Evolutionary conservation across 352 stramenopile genomes (phyloP).

Genomic region (Globisporangium barbulae): DNA sequence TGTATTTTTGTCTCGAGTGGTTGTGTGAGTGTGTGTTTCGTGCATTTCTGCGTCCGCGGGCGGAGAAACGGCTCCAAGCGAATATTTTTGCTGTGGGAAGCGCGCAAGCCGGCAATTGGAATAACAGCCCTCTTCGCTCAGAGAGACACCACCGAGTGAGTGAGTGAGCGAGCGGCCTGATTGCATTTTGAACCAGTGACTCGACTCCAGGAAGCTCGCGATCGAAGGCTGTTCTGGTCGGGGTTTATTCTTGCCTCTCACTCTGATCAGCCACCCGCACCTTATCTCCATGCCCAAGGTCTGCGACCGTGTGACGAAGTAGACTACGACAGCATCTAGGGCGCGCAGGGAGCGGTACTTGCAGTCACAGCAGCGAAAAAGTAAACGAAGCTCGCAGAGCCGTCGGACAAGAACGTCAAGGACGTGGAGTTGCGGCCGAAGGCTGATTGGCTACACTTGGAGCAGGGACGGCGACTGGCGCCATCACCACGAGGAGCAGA

Average conservation of each 20-base stretch:
- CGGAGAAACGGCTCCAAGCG: conserved; percentile 1
- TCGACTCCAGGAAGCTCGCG: background rate
- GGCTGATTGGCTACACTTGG: background rate
- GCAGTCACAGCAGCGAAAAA: background rate
- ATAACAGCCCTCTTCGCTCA: background rate
- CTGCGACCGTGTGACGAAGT: background rate
- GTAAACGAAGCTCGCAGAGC: background rate
- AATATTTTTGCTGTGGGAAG: background rate
- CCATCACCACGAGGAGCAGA: background rate
- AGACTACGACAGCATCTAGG: background rate
- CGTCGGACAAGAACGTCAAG: conserved; percentile 4
- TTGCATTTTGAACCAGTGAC: background rate
- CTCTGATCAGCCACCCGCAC: conserved; percentile 1
- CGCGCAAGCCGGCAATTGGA: background rate
- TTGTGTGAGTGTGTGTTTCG: background rate
- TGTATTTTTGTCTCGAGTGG: conserved; percentile 3
- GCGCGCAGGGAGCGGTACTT: background rate
- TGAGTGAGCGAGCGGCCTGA: background rate
- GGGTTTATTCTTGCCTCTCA: conserved; percentile 3
- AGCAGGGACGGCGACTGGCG: background rate
- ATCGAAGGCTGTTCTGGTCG: conserved; percentile 5
- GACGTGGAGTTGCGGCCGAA: background rate
- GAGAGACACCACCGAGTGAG: background rate
- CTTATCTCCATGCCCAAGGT: conserved; percentile 7
- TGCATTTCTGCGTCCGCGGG: background rate